Evolutionary conservation across 75 land plant genomes (phyloP).

Genomic region (Pinus tabuliformis): DNA sequence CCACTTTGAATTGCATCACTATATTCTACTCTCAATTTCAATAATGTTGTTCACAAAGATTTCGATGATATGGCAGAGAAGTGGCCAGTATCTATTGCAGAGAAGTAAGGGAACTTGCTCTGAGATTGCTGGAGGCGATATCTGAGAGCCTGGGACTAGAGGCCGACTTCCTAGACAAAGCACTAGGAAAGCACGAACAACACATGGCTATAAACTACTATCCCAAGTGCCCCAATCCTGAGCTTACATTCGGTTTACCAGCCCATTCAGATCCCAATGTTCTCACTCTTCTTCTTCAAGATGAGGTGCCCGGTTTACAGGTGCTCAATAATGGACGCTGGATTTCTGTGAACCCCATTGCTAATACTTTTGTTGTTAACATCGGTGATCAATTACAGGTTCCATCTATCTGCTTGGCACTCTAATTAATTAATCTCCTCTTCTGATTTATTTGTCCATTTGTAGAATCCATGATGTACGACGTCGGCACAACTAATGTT

Average conservation of each 20-base stretch:
- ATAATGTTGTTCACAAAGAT: too few species aligned
- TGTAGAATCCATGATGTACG: too few species aligned
- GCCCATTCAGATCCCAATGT: slow-evolving; percentile 64
- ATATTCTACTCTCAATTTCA: too few species aligned
- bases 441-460: too few species aligned
- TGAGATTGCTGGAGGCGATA: slow-evolving; percentile 37
- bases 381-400: slow-evolving; percentile 63
- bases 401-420: too few species aligned
- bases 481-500: too few species aligned
- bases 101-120: slow-evolving; percentile 20
- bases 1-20: too few species aligned
- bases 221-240: slow-evolving; percentile 75
- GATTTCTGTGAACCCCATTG: slow-evolving; percentile 54
- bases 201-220: slow-evolving; percentile 71
- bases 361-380: slow-evolving; percentile 55
- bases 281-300: slow-evolving; percentile 61
- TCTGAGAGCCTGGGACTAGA: slow-evolving; percentile 63
- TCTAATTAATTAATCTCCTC: too few species aligned
- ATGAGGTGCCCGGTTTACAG: slow-evolving; percentile 49
- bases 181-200: slow-evolving; percentile 47
- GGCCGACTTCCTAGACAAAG: slow-evolving; percentile 26
- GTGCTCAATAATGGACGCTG: slow-evolving; percentile 35
- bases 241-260: slow-evolving; percentile 63
- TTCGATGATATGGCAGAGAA: slow-evolving; percentile 17
- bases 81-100: slow-evolving; percentile 32